Evolutionary conservation across 169 alveolate genomes (phyloP).

Genomic region (Pseudocohnilembus persalinus): DNA sequence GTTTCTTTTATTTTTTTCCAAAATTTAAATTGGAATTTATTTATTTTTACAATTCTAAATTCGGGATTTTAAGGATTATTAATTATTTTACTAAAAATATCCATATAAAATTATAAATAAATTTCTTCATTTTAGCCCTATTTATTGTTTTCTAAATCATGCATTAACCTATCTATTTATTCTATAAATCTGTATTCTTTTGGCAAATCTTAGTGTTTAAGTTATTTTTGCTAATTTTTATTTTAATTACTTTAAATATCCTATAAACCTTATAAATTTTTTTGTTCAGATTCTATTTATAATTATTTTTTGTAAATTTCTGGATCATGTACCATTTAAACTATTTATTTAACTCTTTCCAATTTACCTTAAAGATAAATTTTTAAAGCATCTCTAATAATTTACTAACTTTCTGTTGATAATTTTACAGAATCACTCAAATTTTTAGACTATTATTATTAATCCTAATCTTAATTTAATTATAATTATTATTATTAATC

Average conservation of each 20-base stretch:
- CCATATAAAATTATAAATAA: background rate
- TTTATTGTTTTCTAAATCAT: background rate
- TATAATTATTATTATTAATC: too few species aligned
- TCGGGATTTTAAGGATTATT: background rate
- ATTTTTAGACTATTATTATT: too few species aligned
- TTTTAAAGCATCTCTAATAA: background rate
- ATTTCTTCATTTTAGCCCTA: background rate
- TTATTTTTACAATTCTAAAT: background rate
- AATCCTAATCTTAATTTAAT: too few species aligned
- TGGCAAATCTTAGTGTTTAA: background rate
- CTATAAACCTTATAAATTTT: background rate
- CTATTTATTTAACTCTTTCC: background rate
- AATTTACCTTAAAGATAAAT: too few species aligned
- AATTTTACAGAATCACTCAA: background rate
- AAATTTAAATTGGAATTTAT: too few species aligned
- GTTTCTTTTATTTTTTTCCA: background rate
- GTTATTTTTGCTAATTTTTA: background rate
- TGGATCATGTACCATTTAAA: background rate
- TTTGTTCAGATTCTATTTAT: too few species aligned
- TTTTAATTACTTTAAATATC: too few species aligned
- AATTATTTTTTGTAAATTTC: background rate
- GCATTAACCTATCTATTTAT: background rate
- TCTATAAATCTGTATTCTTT: background rate
- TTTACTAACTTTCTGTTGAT: background rate
- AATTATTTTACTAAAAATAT: too few species aligned